Conservation (phyloP, 257 asterid species). For the Ocimum tenuiflorum region DNA sequence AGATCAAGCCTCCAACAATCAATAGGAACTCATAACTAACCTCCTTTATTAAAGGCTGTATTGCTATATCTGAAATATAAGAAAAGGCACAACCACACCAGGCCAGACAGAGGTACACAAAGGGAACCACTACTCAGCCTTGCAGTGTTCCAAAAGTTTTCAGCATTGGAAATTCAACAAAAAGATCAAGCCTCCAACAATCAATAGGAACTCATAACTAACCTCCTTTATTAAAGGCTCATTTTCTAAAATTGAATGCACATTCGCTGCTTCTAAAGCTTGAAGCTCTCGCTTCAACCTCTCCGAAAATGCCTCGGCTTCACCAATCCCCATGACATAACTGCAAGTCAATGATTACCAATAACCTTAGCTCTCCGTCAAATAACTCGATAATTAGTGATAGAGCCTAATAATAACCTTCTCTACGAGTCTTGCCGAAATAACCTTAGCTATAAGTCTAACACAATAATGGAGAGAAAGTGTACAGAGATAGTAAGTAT, state of each 20-base stretch:
- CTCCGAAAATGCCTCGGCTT: conserved; percentile 99
- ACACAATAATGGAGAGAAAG: background rate
- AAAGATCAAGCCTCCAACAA: conserved; percentile 11
- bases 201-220: conserved; percentile 10
- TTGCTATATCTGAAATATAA: background rate
- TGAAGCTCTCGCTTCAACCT: conserved; percentile 93
- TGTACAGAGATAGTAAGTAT: background rate
- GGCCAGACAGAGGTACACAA: background rate
- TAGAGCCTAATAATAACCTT: background rate
- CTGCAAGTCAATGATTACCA: conserved; percentile 39
- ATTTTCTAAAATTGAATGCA: conserved; percentile 90
- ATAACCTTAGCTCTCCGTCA: conserved; percentile 8
- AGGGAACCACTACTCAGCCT: conserved; percentile 3
- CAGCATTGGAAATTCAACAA: background rate
- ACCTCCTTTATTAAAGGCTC: conserved; percentile 91
- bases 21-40: too few species aligned
- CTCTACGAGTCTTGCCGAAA: conserved; percentile 6
- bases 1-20: conserved; percentile 13
- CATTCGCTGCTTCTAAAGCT: conserved; percentile 99
- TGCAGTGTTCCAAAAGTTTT: background rate
- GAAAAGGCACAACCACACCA: conserved; percentile 1
- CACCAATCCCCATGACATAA: conserved; percentile 96
- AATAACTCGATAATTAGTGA: background rate
- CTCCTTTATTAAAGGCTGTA: too few species aligned
- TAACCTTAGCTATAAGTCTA: conserved; percentile 4